Percentiles rank a stretch among this genome's conserved stretches.
These are phyloP conservation scores for Eimeria acervulina DNA, from an alignment of 169 alveolate species.

Conservation along the genomic window DNA sequence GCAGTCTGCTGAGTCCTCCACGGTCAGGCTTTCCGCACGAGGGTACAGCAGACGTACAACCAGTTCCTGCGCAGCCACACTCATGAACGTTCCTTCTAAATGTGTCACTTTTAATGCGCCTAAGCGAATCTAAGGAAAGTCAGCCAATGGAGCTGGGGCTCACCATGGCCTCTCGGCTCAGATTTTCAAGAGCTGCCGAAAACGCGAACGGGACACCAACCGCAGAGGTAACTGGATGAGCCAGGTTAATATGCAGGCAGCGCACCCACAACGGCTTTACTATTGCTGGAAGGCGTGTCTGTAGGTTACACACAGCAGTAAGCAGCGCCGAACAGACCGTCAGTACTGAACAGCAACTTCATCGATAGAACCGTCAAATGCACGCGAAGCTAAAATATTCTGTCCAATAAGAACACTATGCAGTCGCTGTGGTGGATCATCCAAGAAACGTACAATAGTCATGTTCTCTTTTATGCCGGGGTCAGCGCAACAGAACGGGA, in stretches of 20 bases:
- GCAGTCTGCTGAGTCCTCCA: constrained; percentile 18
- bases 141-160: not conserved
- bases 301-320: not conserved
- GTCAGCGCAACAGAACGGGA: constrained; percentile 59
- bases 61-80: constrained; percentile 52
- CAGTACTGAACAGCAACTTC: not conserved
- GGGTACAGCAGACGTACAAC: constrained; percentile 37
- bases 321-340: not conserved
- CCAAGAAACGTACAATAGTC: constrained; percentile 20
- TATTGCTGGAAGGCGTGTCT: constrained; percentile 63
- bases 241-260: constrained; percentile 44
- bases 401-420: not conserved
- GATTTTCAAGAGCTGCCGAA: constrained; percentile 65
- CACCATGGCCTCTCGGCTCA: constrained; percentile 77
- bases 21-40: not conserved
- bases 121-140: not conserved
- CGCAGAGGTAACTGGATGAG: constrained; percentile 38
- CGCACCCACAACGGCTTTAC: constrained; percentile 45
- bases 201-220: constrained; percentile 73
- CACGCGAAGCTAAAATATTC: not conserved
- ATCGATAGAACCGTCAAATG: not conserved
- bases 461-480: constrained; percentile 52
- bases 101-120: too few species aligned
- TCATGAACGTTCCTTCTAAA: not conserved
- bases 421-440: not conserved